These are phyloP conservation scores for Eryngium alpinum DNA, from an alignment of 140 eudicot species.

Conservation along the genomic window DNA sequence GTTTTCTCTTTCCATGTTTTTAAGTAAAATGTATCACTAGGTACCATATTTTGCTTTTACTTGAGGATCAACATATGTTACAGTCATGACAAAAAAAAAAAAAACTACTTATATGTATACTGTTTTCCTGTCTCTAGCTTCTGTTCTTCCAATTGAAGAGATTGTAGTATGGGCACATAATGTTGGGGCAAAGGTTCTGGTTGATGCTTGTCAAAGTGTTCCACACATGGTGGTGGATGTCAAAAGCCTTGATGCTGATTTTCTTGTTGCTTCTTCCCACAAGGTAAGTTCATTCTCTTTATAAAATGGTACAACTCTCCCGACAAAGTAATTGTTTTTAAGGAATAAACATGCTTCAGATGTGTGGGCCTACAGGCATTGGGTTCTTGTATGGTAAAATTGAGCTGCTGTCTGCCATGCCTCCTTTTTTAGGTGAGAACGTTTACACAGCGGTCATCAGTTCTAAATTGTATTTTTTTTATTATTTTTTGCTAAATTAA, in stretches of 20 bases:
- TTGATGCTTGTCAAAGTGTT: constrained; percentile 99
- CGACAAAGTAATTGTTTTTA: constrained; percentile 23
- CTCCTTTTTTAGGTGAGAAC: constrained; percentile 86
- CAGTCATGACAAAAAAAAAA: neutral
- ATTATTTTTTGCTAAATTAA: too few relatives aligned
- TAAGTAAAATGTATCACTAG: too few relatives aligned
- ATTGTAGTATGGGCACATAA: constrained; percentile 76
- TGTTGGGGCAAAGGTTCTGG: constrained; percentile 84
- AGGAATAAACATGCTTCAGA: constrained; percentile 85
- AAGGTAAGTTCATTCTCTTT: constrained; percentile 48
- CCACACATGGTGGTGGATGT: constrained; percentile 99
- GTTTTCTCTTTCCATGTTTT: too few relatives aligned
- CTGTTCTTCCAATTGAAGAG: constrained; percentile 75
- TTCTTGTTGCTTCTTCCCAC: constrained; percentile 97
- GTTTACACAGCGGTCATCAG: neutral
- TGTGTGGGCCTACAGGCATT: constrained; percentile 99
- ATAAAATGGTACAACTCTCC: constrained; percentile 1
- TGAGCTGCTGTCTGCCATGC: constrained; percentile 82
- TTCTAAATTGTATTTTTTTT: too few relatives aligned
- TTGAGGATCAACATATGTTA: neutral
- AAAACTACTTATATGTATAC: neutral
- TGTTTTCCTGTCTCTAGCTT: constrained; percentile 39
- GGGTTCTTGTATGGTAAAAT: constrained; percentile 93
- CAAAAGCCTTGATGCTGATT: constrained; percentile 72
- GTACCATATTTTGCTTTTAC: neutral